phyloP scores from a whole-genome alignment of 2,329 filamentous ascomycete species.

The Aaosphaeria pasadenensis region DNA sequence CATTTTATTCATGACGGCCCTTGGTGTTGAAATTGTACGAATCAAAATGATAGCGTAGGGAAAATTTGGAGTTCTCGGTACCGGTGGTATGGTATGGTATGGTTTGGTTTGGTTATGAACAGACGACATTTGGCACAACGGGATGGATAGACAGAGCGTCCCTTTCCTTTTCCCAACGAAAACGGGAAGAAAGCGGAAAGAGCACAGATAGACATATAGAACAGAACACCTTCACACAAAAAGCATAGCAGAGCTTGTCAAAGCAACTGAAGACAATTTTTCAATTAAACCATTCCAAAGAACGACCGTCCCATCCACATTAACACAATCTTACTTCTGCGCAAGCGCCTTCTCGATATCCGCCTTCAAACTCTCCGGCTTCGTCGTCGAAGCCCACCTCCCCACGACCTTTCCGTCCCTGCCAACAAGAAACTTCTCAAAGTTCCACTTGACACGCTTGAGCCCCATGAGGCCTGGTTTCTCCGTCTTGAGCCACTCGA shows the following conservation, averaged over 20 bases:
- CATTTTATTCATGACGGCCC: too few relatives aligned
- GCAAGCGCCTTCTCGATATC: conserved; percentile 70
- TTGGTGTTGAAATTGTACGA: too few relatives aligned
- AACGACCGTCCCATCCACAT: background rate
- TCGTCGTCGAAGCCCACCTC: conserved; percentile 83
- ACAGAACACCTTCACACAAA: too few relatives aligned
- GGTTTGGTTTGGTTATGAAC: background rate
- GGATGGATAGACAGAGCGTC: too few relatives aligned
- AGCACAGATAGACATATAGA: too few relatives aligned
- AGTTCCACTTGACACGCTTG: conserved; percentile 98
- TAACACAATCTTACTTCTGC: background rate
- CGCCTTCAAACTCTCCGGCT: conserved; percentile 77
- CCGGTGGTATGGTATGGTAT: background rate
- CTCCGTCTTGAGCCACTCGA: conserved; percentile 67
- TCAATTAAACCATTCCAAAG: too few relatives aligned
- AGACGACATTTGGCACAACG: too few relatives aligned
- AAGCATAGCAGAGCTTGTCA: too few relatives aligned
- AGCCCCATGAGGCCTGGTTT: conserved; percentile 83
- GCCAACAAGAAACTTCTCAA: conserved; percentile 94
- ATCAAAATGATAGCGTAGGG: too few relatives aligned
- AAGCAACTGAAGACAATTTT: too few relatives aligned
- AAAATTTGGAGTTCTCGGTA: background rate
- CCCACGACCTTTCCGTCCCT: conserved; percentile 81
- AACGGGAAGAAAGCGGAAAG: too few relatives aligned
- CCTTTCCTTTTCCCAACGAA: too few relatives aligned